Base-by-base conservation (phyloP, 1,284 basidiomycete genomes). In the Porogramme epimiltina region DNA sequence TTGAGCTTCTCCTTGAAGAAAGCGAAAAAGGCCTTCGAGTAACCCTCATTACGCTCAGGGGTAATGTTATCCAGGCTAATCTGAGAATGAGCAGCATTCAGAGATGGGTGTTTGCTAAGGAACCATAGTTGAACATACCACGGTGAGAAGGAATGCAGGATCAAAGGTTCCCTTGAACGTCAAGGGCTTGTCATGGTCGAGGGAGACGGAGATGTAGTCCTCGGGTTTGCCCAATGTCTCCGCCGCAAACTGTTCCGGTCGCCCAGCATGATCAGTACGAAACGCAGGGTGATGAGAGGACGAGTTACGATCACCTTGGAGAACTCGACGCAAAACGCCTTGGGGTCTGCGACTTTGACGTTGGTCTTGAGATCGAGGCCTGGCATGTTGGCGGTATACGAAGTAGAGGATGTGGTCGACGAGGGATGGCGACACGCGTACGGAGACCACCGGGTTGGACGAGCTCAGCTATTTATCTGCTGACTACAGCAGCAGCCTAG, bases 101-200 rank as follows among this genome's bases (percentile, higher is more conserved):
- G 20, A 11, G 19, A 1, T n/a, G n/a, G n/a, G 11, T 38, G 31
- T 6, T 39, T 18, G 5, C 19, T 11, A 10, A 15, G 24, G 31
- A 1, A 19, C 20, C 18, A 16, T 6, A 11, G 4, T 19, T 26
- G 42, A 2, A 71, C 82, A 50, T 54, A 87, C 86, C 50, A 86
- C 69, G 41, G 64, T 68, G 55, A 87, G 67, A 45, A 77, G 68
- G 65, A 84, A 79, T 1, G 84, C 82, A 23, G 85, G 86, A 16
- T 86, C 85, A 45, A 85, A 79, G 9, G 77, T 78, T 5, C 84
- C 85, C 16, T 62, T 70, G 63, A 83, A 87, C 5, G 80, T 75
- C 56, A 86, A 72, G 31, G 70, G 73, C 46, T 86, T 81, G 51
- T 82, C 80, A 67, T 84, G 76, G 16, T 66, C 73, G 60, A 82